Conservation (phyloP, 2,329 filamentous ascomycete species). For the Penicillium frequentans region DNA sequence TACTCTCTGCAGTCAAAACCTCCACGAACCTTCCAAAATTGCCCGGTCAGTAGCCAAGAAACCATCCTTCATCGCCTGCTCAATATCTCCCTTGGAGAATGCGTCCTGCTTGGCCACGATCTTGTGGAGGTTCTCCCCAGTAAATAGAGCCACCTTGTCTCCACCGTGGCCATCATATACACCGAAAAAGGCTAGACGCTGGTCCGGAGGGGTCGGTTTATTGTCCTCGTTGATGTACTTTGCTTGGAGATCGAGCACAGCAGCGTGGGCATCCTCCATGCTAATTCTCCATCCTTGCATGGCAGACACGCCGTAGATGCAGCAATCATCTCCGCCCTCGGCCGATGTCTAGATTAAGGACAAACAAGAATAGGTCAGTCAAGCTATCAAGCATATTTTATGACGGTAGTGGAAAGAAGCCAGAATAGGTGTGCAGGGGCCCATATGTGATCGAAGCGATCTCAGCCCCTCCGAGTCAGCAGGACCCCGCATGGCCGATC, state of each 20-base stretch:
- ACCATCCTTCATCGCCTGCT: constrained; percentile 94
- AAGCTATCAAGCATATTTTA: background rate
- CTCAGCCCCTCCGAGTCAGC: constrained; percentile 16
- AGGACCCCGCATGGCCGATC: constrained; percentile 25
- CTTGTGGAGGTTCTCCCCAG: constrained; percentile 88
- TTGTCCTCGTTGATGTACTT: constrained; percentile 51
- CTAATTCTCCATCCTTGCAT: constrained; percentile 99
- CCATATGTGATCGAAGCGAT: background rate
- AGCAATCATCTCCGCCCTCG: constrained; percentile 86
- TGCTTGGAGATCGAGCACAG: constrained; percentile 80
- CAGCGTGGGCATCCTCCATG: constrained; percentile 97
- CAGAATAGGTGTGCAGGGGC: background rate
- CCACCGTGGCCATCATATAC: constrained; percentile 98
- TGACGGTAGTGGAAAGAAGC: background rate
- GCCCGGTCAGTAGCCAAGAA: constrained; percentile 95
- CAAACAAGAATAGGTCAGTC: background rate
- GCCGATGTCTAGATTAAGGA: constrained; percentile 68
- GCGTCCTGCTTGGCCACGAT: constrained; percentile 94
- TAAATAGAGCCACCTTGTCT: constrained; percentile 91
- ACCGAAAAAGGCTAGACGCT: constrained; percentile 90
- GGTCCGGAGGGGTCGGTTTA: constrained; percentile 63
- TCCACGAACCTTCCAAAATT: constrained; percentile 80
- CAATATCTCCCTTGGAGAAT: constrained; percentile 86
- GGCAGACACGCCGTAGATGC: constrained; percentile 90
- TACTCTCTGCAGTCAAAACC: background rate